Conservation (phyloP, 495 filamentous ascomycete species). For the Penicillium pancosmium region DNA sequence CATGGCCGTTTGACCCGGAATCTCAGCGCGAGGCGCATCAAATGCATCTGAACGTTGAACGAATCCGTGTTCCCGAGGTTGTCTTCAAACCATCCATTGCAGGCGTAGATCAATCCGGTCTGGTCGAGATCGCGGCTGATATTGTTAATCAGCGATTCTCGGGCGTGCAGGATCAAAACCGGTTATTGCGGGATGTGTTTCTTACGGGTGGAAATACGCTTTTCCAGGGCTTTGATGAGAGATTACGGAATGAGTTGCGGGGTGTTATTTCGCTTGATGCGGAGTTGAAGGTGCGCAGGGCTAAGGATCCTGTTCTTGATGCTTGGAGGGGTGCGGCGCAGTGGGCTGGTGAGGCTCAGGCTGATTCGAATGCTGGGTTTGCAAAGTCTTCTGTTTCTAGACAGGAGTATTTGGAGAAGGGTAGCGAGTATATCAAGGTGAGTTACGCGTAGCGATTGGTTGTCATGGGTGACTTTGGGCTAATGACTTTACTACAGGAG, state of each 20-base stretch:
- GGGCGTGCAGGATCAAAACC: conserved; percentile 55
- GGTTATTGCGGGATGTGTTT: conserved; percentile 83
- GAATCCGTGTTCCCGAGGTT: conserved; percentile 94
- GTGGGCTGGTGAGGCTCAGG: conserved; percentile 53
- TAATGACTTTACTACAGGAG: conserved; percentile 52
- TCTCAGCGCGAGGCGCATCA: conserved; percentile 82
- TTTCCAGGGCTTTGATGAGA: conserved; percentile 84
- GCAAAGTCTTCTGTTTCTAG: conserved; percentile 56
- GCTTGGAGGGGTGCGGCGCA: conserved; percentile 90
- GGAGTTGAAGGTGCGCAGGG: conserved; percentile 65
- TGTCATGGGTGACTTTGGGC: conserved; percentile 3
- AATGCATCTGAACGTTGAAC: conserved; percentile 93
- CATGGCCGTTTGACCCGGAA: conserved; percentile 80
- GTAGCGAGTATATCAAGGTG: conserved; percentile 84
- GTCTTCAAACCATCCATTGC: conserved; percentile 95
- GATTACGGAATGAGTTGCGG: conserved; percentile 71
- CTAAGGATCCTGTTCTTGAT: conserved; percentile 75
- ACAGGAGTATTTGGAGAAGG: conserved; percentile 83
- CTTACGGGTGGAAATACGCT: conserved; percentile 91
- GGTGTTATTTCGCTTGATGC: conserved; percentile 71
- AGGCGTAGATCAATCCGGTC: conserved; percentile 90
- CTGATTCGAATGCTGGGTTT: conserved; percentile 33
- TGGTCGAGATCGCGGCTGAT: conserved; percentile 85
- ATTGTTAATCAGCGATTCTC: conserved; percentile 80
- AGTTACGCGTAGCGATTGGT: conserved; percentile 4